A percentile compares a stretch with the other conserved stretches of the same genome.
These are phyloP conservation scores for Xylariomycetidae sp. DNA, from an alignment of 2,329 filamentous ascomycete genomes.

Conservation along the genomic window DNA sequence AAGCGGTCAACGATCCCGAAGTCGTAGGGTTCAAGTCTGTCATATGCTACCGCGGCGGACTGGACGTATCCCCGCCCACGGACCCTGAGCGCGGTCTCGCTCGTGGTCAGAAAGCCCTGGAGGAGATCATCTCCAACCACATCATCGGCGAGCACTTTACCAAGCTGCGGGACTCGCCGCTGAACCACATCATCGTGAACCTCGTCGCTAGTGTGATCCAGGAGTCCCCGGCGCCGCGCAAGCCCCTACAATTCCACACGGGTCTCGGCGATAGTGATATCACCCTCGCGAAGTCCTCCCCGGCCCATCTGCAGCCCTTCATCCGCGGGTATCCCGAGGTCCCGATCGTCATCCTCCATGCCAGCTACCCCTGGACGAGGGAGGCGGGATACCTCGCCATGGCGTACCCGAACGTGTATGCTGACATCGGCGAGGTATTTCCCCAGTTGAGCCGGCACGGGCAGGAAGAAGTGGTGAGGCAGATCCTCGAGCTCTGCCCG, in stretches of 20 bases:
- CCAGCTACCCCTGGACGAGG: slow-evolving; percentile 74
- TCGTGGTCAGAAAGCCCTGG: slow-evolving; percentile 35
- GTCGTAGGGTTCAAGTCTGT: slow-evolving; percentile 81
- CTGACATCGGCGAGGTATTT: slow-evolving; percentile 80
- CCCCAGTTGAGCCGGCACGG: slow-evolving; percentile 73
- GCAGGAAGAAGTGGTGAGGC: slow-evolving; percentile 64
- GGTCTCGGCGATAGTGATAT: slow-evolving; percentile 80
- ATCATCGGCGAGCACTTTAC: slow-evolving; percentile 26
- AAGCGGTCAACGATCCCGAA: slow-evolving; percentile 57
- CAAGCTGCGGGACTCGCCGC: slow-evolving; percentile 51
- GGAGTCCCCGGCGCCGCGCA: slow-evolving; percentile 38
- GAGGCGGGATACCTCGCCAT: slow-evolving; percentile 75
- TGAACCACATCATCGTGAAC: slow-evolving; percentile 69
- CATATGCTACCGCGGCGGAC: slow-evolving; percentile 74
- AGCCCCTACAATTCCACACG: slow-evolving; percentile 80
- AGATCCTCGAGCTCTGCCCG: slow-evolving; percentile 72
- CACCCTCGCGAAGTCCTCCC: slow-evolving; percentile 63
- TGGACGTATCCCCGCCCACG: slow-evolving; percentile 46
- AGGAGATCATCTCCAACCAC: slow-evolving; percentile 29
- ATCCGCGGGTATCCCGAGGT: slow-evolving; percentile 65
- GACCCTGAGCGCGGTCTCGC: slow-evolving; percentile 39
- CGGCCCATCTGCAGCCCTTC: slow-evolving; percentile 68
- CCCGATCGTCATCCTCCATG: slow-evolving; percentile 73
- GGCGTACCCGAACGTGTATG: slow-evolving; percentile 74
- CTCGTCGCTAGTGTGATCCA: slow-evolving; percentile 56